phyloP scores from a whole-genome alignment of 352 stramenopile species.

The Pythium sukuiense region DNA sequence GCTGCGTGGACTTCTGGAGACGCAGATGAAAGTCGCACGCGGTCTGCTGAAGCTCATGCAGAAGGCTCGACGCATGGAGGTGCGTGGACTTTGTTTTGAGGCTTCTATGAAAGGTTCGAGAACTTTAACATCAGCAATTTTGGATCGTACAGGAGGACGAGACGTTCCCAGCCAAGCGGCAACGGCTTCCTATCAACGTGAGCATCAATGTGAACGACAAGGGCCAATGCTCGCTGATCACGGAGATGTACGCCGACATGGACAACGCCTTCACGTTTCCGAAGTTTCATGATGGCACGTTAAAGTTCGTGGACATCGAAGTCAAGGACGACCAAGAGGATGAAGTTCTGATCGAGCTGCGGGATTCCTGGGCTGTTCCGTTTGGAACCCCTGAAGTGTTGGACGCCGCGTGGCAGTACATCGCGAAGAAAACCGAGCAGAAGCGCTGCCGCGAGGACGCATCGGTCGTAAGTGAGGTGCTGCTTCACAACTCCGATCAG shows the following conservation, averaged over 20 bases:
- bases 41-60: conserved; percentile 29
- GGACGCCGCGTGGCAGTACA: conserved; percentile 19
- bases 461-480: neutral
- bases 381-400: conserved; percentile 9
- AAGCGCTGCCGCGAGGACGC: neutral
- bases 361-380: conserved; percentile 17
- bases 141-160: conserved; percentile 8
- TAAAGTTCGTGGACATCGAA: conserved; percentile 24
- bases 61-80: conserved; percentile 18
- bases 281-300: conserved; percentile 19
- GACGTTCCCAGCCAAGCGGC: conserved; percentile 9
- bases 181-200: conserved; percentile 4
- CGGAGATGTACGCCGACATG: neutral
- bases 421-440: conserved; percentile 6
- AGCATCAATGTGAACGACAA: conserved; percentile 7
- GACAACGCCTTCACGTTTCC: conserved; percentile 7
- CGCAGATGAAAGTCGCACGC: conserved; percentile 32
- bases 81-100: neutral
- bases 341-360: conserved; percentile 18
- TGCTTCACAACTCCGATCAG: too few species aligned
- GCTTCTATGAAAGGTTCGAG: neutral
- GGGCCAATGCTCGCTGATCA: neutral
- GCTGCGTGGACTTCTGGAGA: conserved; percentile 26
- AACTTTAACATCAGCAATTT: too few species aligned
- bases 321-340: conserved; percentile 13